These are phyloP conservation scores for Auriscalpium orientale DNA, from an alignment of 768 basidiomycete species.

Conservation along the genomic window DNA sequence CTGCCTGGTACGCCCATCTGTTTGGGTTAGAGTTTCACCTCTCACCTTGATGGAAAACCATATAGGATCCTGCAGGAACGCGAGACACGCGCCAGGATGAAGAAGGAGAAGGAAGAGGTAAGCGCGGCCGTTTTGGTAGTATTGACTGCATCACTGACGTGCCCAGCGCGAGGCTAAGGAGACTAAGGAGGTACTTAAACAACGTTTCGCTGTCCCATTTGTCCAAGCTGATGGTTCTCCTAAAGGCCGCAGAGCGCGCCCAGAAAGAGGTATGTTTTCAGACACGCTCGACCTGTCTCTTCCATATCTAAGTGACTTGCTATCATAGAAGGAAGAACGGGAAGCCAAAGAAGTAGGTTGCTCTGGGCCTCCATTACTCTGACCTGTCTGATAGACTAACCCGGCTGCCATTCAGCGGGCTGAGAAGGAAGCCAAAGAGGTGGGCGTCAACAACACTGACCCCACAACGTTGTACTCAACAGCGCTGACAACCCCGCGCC, in stretches of 20 bases:
- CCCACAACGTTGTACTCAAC: neutral
- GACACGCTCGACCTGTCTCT: neutral
- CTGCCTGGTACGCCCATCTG: constrained; percentile 46
- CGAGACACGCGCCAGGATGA: constrained; percentile 75
- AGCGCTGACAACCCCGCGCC: neutral
- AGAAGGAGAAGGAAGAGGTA: constrained; percentile 69
- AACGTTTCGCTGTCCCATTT: constrained; percentile 1
- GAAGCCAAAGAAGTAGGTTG: constrained; percentile 11
- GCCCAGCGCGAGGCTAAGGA: constrained; percentile 72
- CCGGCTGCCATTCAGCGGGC: constrained; percentile 5
- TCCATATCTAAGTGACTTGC: neutral
- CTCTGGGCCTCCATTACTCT: neutral
- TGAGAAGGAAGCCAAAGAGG: constrained; percentile 12
- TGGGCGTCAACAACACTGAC: constrained; percentile 1
- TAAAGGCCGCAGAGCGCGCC: constrained; percentile 52
- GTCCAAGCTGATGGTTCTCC: neutral
- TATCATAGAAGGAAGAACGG: constrained; percentile 10
- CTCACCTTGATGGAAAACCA: constrained; percentile 1
- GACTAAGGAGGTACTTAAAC: constrained; percentile 49
- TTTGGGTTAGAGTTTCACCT: neutral
- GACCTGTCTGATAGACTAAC: neutral
- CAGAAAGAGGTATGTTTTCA: constrained; percentile 46
- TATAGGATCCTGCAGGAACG: constrained; percentile 63
- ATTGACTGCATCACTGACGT: neutral
- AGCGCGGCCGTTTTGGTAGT: constrained; percentile 2